Base-by-base conservation (phyloP, 2,329 filamentous ascomycete genomes). In the Diaporthe ilicicola region DNA sequence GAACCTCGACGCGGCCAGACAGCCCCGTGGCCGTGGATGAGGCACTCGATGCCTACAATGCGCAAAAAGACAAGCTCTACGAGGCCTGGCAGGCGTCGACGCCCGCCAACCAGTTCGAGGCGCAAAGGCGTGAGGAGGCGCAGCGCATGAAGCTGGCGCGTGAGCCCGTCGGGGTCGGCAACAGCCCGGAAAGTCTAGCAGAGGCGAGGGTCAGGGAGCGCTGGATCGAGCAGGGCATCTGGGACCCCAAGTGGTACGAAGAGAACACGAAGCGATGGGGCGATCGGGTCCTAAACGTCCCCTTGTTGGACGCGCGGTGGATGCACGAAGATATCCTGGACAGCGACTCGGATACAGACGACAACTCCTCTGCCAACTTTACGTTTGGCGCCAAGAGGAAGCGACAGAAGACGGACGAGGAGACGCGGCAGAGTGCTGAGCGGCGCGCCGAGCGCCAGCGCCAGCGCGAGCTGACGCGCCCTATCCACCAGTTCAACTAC, bases 201-300 rank as follows among this genome's bases (percentile, higher is more conserved):
- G 10, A 15, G 17, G 66, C 55, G 2, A 68, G 54, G n/a, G 62
- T 75, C 8, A 74, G 71, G 53, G 64, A 73, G 56, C 64, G 56
- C 5, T 75, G 75, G 75, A 19, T 74, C 10, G 69, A 75, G 67
- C 74, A 75, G 24, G 73, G 73, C 10, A 76, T 76, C 42, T 75
- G 75, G 75, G 65, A 74, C 13, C 17, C 70, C 0, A 67, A 72
- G 6, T 76, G 75, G 74, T 50, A 55, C 19, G 32, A 55, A 42
- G 10, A 15, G 10, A 39, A 39, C 62, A 8, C 17, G 7, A 4
- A 34, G 39, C 7, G 12, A n/a, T 56, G 9, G 2, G 54, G 54
- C 34, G 32, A 56, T 1, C 1, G 1, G 12, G 54, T 39, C 4
- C 12, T 4, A 2, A 56, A 39, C 1, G 22, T 0, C 3, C 59